A percentile compares a stretch with the other conserved stretches of the same genome.
These are phyloP conservation scores for Diospyros kaki DNA, from an alignment of 148 eudicot genomes.

Conservation along the genomic window DNA sequence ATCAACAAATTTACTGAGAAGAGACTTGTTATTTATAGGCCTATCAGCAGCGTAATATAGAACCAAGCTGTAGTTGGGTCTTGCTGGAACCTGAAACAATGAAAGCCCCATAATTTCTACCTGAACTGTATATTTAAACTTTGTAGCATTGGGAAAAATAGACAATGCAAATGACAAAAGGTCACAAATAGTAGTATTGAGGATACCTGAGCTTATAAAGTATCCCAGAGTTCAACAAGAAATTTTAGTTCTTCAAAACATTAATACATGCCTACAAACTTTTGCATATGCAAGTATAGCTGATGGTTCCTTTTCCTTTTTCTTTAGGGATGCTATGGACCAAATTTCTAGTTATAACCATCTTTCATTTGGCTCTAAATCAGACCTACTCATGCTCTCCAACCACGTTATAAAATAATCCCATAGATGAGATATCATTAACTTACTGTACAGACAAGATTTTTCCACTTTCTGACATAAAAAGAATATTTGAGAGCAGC, in stretches of 20 bases:
- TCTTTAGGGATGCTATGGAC: not conserved
- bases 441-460: not conserved
- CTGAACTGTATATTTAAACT: not conserved
- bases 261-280: not conserved
- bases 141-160: not conserved
- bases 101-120: slow-evolving; percentile 18
- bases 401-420: not conserved
- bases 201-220: not conserved
- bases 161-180: not conserved
- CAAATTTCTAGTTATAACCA: not conserved
- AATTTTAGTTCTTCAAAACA: not conserved
- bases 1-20: slow-evolving; percentile 74
- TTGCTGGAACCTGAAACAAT: slow-evolving; percentile 79
- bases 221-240: not conserved
- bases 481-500: no score
- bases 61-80: slow-evolving; percentile 90
- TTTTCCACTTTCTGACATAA: no score
- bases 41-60: slow-evolving; percentile 91
- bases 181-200: not conserved
- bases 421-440: not conserved
- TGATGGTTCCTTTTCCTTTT: no score
- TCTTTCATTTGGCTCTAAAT: not conserved
- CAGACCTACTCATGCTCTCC: not conserved
- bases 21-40: slow-evolving; percentile 65
- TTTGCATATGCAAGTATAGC: not conserved